Base-by-base conservation (phyloP, 1,284 basidiomycete genomes). In the Termitomyces sp. region DNA sequence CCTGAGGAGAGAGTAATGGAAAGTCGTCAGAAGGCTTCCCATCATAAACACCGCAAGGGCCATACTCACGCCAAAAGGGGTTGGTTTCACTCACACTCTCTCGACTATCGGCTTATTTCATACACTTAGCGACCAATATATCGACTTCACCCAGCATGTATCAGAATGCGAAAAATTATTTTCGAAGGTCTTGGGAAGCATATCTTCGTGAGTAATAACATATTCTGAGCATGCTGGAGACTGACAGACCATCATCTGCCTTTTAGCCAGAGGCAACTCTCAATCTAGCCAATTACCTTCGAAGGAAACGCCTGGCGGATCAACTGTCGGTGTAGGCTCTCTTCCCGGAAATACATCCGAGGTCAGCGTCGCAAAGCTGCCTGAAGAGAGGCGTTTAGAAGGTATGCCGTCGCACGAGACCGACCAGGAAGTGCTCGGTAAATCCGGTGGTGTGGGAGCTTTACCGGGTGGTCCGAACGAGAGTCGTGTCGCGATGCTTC, bases 311-410 rank as follows among this genome's bases (percentile, higher is more conserved):
- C 60, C 58, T 6, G 41, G 52, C 1, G 56, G 54, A 3, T 59
- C 61, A 3, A 5, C 34, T 1, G 52, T 53, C 2, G 62, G 62
- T 6, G 58, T 62, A 10, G 62, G 62, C 8, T 58, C 62, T 10
- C 60, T 62, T 9, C 61, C 62, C 2, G 61, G 61, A 1, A 58
- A 43, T 40, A 50, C 41, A 6, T 64, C 62, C 7, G 62, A 64
- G 38, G 49, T 52, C 17, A 62, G 59, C 42, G 61, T 64, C 19
- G 61, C 61, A 2, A 64, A 64, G 48, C 55, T 60, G 3, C 62
- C 62, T 5, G 61, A 64, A 31, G 62, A 64, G 41, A 50, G 62
- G 2, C 55, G 56, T 7, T 53, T 58, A 24, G 62, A 64, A 36
- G 46, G n/a, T 2, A 7, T 61, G 17, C 62, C 62, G 0, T 62